A percentile compares a stretch with the other conserved stretches of the same genome.
These are phyloP conservation scores for Hamigera avellanea DNA, from an alignment of 495 filamentous ascomycete genomes.

Conservation along the genomic window DNA sequence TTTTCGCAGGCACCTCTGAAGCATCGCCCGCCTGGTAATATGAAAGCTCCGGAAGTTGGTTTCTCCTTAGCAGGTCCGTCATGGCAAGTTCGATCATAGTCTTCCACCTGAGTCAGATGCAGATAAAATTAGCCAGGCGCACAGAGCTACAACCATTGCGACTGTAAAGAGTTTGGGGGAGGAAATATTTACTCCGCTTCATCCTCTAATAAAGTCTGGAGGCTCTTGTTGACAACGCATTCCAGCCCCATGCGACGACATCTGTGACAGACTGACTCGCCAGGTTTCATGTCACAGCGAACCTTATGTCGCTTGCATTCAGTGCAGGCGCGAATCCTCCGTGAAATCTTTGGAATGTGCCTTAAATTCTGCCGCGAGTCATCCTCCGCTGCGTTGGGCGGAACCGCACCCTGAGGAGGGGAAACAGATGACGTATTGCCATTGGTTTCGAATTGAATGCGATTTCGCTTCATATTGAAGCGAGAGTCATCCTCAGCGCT, in stretches of 20 bases:
- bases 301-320: constrained; percentile 45
- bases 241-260: constrained; percentile 40
- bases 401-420: constrained; percentile 17
- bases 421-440: constrained; percentile 29
- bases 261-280: constrained; percentile 32
- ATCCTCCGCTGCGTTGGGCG: constrained; percentile 17
- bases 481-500: constrained; percentile 9
- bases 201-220: constrained; percentile 42
- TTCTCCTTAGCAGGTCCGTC: constrained; percentile 32
- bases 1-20: constrained; percentile 25
- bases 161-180: too few species aligned
- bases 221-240: constrained; percentile 43
- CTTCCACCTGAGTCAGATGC: constrained; percentile 26
- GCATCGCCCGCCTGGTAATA: constrained; percentile 31
- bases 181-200: constrained; percentile 35
- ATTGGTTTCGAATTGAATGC: constrained; percentile 33
- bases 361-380: constrained; percentile 13
- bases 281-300: constrained; percentile 38
- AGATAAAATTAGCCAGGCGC: neutral
- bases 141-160: neutral
- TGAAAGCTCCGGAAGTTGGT: constrained; percentile 33
- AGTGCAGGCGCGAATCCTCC: constrained; percentile 43
- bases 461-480: constrained; percentile 34
- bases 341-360: constrained; percentile 43
- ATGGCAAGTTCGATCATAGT: constrained; percentile 34